Conservation (phyloP, 345 rosid genomes). For the Isatis tinctoria region DNA sequence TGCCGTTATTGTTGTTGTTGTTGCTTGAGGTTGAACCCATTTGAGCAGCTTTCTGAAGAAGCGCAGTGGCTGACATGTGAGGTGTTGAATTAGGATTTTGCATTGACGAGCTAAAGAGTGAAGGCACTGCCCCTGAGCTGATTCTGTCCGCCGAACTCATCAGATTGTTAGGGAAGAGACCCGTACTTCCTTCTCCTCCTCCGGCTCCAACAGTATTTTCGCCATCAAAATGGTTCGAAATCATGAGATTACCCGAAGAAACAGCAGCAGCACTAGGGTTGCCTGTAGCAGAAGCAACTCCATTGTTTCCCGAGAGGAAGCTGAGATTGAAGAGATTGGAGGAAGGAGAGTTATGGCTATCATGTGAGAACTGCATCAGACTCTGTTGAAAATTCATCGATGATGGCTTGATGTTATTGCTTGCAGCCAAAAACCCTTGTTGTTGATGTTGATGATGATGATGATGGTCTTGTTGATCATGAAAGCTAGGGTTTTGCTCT, state of each 20-base stretch:
- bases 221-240: constrained; percentile 39
- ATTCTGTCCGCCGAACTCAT: constrained; percentile 38
- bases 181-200: constrained; percentile 33
- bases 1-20: constrained; percentile 30
- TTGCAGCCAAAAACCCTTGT: constrained; percentile 36
- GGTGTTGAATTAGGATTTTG: constrained; percentile 42
- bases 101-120: constrained; percentile 48
- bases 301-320: constrained; percentile 43
- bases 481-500: constrained; percentile 47
- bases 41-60: constrained; percentile 80
- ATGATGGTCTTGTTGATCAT: constrained; percentile 43
- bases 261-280: constrained; percentile 34
- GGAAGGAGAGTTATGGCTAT: constrained; percentile 26
- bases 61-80: constrained; percentile 79
- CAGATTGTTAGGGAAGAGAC: constrained; percentile 41
- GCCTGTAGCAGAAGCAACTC: constrained; percentile 25
- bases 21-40: constrained; percentile 62
- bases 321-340: constrained; percentile 51
- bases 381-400: constrained; percentile 39
- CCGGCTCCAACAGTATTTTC: constrained; percentile 31
- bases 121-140: constrained; percentile 44
- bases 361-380: constrained; percentile 52
- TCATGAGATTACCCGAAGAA: constrained; percentile 34
- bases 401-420: constrained; percentile 26
- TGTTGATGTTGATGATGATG: constrained; percentile 30